Evolutionary conservation across 148 eudicot genomes (phyloP).

Genomic region (Rhododendron ferrugineum): DNA sequence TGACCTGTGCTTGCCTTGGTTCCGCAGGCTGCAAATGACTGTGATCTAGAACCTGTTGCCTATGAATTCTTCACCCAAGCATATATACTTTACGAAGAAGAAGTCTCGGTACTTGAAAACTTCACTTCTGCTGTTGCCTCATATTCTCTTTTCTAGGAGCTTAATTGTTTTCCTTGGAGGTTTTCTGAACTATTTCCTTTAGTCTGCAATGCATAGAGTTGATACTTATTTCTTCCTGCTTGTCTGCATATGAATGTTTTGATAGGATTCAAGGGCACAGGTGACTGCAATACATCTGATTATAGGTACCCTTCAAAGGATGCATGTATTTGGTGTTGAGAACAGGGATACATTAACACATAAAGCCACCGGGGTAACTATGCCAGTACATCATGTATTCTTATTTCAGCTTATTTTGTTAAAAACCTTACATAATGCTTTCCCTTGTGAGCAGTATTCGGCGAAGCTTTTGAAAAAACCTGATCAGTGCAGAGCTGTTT

Average conservation of each 20-base stretch:
- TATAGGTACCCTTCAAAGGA: constrained; percentile 90
- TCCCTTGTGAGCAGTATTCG: constrained; percentile 59
- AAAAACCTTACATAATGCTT: neutral
- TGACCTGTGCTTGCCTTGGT: constrained; percentile 17
- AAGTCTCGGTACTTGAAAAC: constrained; percentile 63
- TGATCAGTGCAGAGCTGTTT: constrained; percentile 96
- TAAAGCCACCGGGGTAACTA: constrained; percentile 95
- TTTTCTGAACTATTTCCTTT: neutral
- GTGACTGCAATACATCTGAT: constrained; percentile 85
- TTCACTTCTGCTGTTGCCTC: constrained; percentile 2
- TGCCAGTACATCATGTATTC: neutral
- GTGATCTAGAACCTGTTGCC: constrained; percentile 93
- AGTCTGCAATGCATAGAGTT: neutral
- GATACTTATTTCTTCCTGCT: constrained; percentile 17
- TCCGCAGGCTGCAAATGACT: constrained; percentile 84
- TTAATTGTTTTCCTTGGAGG: neutral
- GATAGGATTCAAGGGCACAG: constrained; percentile 90
- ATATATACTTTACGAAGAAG: constrained; percentile 94
- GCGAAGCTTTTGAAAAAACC: constrained; percentile 98
- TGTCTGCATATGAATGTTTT: constrained; percentile 12
- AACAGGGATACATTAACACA: constrained; percentile 96
- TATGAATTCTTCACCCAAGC: constrained; percentile 99
- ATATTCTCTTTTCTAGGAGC: neutral
- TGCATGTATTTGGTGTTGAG: constrained; percentile 91
- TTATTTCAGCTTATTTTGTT: neutral